Evolutionary conservation across 1,284 basidiomycete genomes (phyloP), one percentile per base, ranked within the genome.

Genomic region (Cerioporus squamosus): DNA sequence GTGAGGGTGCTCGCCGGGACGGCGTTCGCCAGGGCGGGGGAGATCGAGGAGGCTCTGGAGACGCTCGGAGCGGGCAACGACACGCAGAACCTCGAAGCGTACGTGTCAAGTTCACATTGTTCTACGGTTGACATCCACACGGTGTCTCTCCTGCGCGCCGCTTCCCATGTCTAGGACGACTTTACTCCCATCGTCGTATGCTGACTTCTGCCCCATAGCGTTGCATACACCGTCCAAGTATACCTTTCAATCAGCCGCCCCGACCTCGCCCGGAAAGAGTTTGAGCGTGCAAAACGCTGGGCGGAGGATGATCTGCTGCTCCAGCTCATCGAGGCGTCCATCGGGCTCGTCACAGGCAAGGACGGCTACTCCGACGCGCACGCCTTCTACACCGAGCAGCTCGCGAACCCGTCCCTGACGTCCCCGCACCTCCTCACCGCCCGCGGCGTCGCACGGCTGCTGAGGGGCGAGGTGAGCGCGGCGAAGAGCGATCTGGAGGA

Each of bases 371-470:
- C 81, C 51, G 85, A 91, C 70, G 77, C 86, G 47, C 75, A 86
- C 72, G 93, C 95, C 57, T 95, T 95, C 75, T 97, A 93, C 76
- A 93, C 94, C 46, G 95, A 98, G 72, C 93, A 97, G 69, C 83
- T 95, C 50, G 91, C 88, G 38, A 90, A 94, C 65, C 95, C 95
- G 2, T 90, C 91, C 2, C 70, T 95, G 61, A 80, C 91, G 3
- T 89, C 90, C 20, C 81, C 89, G 44, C 80, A 88, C 67, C 77
- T 96, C 17, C 81, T 97, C 31, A 90, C 91, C 12, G 87, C 93
- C 5, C 90, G 95, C 62, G 93, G 92, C 2, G 86, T 95, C 22
- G 88, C 91, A 17, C 90, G 95, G 63, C 84, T 95, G 31, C 77
- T 95, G 33, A 82, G 91, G 22, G 91, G 91, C 39, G 91, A 97